Base-by-base conservation (phyloP, 2,329 filamentous ascomycete species). In the Botryotinia convoluta region DNA sequence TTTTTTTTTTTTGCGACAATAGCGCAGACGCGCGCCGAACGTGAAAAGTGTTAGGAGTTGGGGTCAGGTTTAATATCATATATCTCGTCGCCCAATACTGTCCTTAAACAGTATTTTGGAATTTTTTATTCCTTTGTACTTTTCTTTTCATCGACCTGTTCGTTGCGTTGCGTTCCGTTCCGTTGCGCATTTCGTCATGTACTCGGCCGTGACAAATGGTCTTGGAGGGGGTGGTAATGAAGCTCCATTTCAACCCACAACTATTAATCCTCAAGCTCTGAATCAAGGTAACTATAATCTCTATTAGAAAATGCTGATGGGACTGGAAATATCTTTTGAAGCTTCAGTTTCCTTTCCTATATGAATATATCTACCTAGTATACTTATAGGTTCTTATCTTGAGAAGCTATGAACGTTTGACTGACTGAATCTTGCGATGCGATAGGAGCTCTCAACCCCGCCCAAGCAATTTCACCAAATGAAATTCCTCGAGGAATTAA, bases 401-500 rank as follows among this genome's bases (percentile, higher is more conserved):
- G 26, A 61, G 44, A 18, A 61, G 44, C 39, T 48, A 29, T 67
- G 61, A 62, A 61, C 45, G 20, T 29, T 22, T 1, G 26, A 70
- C 48, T 73, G 29, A 73, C 65, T 59, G 35, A 57, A 39, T 60
- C 59, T n/a, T 57, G 22, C 32, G 22, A 63, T 18, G 37, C 51
- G 35, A 45, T 73, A 80, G 79, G 78, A 78, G 74, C 76, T 75
- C 73, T 81, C 62, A 79, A 77, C 76, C 75, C 77, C 64, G 72
- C 83, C 77, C 82, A 82, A 75, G 82, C 81, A 75, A 82, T 83
- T 79, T 87, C 89, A 84, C 83, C 82, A 83, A 83, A 85, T 83
- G 82, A 85, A 83, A 86, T 84, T 81, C 83, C 90, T 77, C 90
- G 93, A 82, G 92, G 92, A 78, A 85, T 91, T 79, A 97, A 97